A percentile compares a stretch with the other conserved stretches of the same genome.
Conservation (phyloP, 2,329 filamentous ascomycete genomes). For the Colletotrichum sp. region DNA sequence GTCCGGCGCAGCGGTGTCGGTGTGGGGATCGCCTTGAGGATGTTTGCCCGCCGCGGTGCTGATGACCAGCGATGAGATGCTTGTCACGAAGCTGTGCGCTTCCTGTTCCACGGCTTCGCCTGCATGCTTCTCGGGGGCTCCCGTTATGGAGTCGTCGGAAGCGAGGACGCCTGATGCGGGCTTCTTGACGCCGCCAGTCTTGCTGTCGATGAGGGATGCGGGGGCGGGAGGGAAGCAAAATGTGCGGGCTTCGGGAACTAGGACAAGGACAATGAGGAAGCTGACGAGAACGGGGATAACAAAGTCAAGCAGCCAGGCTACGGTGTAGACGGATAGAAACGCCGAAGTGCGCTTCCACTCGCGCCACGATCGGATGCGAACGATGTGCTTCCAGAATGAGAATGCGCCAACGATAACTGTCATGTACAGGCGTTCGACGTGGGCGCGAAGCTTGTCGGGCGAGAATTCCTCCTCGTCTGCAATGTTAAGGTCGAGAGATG, state of each 20-base stretch:
- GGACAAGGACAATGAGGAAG: constrained; percentile 69
- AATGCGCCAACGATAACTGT: constrained; percentile 74
- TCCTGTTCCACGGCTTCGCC: constrained; percentile 86
- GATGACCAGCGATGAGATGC: constrained; percentile 71
- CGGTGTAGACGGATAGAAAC: constrained; percentile 61
- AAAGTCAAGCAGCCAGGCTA: constrained; percentile 78
- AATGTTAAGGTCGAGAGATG: constrained; percentile 79
- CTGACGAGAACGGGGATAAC: constrained; percentile 65
- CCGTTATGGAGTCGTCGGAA: constrained; percentile 78
- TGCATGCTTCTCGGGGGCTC: constrained; percentile 82
- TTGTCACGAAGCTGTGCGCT: constrained; percentile 79
- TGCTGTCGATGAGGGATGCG: constrained; percentile 71
- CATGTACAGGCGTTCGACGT: constrained; percentile 82
- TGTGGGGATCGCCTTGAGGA: constrained; percentile 66
- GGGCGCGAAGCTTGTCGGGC: constrained; percentile 80
- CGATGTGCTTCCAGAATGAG: constrained; percentile 74
- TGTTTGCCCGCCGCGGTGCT: constrained; percentile 80
- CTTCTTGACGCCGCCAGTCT: constrained; percentile 77
- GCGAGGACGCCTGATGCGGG: constrained; percentile 78
- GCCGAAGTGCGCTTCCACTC: constrained; percentile 71
- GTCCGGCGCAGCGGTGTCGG: constrained; percentile 60
- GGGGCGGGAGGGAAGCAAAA: constrained; percentile 80
- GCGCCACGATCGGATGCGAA: constrained; percentile 78
- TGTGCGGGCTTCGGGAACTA: constrained; percentile 65
- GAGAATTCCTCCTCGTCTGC: constrained; percentile 85